Evolutionary conservation across 1,139 yeast species (phyloP).

Genomic region (Lodderomyces metapsilosis): DNA sequence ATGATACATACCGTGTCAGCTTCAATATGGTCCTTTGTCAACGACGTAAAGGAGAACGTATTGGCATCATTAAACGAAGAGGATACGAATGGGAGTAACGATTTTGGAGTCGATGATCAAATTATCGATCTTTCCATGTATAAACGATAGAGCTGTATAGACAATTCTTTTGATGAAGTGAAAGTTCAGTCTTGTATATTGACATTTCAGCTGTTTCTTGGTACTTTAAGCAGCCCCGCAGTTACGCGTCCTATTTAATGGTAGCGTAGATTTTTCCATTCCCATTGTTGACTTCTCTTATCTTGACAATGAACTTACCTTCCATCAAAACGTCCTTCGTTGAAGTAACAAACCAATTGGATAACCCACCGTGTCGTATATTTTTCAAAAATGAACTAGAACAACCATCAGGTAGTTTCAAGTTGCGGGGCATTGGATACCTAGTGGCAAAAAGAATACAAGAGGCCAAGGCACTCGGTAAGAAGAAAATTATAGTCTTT

Average conservation of each 20-base stretch:
- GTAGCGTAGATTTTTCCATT: too few species aligned
- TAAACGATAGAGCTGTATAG: slow-evolving; percentile 11
- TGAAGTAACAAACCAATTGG: slow-evolving; percentile 31
- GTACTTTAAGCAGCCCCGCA: too few species aligned
- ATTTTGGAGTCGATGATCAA: slow-evolving; percentile 19
- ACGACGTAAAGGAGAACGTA: slow-evolving; percentile 41
- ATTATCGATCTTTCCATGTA: slow-evolving; percentile 29
- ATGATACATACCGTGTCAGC: slow-evolving; percentile 44
- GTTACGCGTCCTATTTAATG: too few species aligned
- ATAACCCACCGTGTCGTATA: slow-evolving; percentile 46
- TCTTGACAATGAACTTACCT: slow-evolving; percentile 10
- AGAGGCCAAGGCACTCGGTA: slow-evolving; percentile 18
- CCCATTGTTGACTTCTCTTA: too few species aligned
- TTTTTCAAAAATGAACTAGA: slow-evolving; percentile 39
- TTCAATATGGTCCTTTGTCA: slow-evolving; percentile 47
- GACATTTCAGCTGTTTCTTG: too few species aligned
- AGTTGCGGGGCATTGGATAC: slow-evolving; percentile 40
- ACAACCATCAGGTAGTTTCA: slow-evolving; percentile 44
- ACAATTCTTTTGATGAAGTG: too few species aligned
- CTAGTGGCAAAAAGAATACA: slow-evolving; percentile 24
- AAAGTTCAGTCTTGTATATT: too few species aligned
- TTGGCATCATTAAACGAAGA: slow-evolving; percentile 37
- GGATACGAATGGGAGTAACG: slow-evolving; percentile 9
- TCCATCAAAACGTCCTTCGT: slow-evolving; percentile 32
- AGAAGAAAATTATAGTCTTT: slow-evolving; percentile 26